Percentiles rank a stretch among this genome's conserved stretches.
phyloP scores from a whole-genome alignment of 306 rosid species.

The Cucurbita maxima region DNA sequence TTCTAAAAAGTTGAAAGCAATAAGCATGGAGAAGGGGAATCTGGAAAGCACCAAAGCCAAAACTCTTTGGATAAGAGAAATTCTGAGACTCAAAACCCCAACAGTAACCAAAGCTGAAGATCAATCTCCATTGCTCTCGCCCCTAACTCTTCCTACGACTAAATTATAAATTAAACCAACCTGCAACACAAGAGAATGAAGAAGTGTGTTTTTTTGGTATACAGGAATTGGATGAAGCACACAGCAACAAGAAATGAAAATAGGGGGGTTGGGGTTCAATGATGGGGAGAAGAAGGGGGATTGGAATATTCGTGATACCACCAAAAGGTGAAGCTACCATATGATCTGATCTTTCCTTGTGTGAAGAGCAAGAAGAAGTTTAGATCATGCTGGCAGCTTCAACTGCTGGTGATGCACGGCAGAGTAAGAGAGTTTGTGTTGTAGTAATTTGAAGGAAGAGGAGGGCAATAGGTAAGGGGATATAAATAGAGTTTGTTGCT shows the following conservation, averaged over 20 bases:
- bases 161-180: neutral
- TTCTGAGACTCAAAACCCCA: constrained; percentile 51
- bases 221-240: too few relatives aligned
- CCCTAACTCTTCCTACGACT: neutral
- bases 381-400: constrained; percentile 90
- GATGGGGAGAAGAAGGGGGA: neutral
- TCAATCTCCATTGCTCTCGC: neutral
- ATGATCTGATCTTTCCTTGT: constrained; percentile 62
- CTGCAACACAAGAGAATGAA: neutral
- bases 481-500: constrained; percentile 28
- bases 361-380: constrained; percentile 26
- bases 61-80: constrained; percentile 26
- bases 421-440: neutral
- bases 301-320: constrained; percentile 36
- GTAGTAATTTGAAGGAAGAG: constrained; percentile 7
- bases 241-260: too few relatives aligned
- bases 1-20: neutral
- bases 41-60: constrained; percentile 56
- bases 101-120: constrained; percentile 17
- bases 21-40: constrained; percentile 18
- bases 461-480: constrained; percentile 2
- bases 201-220: too few relatives aligned
- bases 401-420: constrained; percentile 46
- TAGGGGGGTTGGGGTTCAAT: too few relatives aligned
- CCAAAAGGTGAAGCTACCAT: constrained; percentile 63